phyloP scores from a whole-genome alignment of 2,329 filamentous ascomycete genomes.

The Diaporthe destruens region DNA sequence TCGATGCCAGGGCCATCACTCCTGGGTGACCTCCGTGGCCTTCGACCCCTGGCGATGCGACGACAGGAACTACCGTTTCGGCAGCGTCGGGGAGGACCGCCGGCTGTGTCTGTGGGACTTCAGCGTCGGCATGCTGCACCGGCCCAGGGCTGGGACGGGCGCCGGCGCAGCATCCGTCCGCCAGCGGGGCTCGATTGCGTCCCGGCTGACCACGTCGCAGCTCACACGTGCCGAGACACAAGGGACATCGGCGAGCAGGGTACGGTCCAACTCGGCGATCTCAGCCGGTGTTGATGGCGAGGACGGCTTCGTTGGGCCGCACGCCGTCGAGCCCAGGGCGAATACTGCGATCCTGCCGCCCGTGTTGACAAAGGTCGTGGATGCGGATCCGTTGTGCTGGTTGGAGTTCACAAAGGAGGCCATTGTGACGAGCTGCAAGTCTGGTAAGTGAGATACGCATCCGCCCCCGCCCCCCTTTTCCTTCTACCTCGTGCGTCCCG shows the following conservation, averaged over 20 bases:
- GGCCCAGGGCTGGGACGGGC: conserved; percentile 72
- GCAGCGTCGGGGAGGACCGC: conserved; percentile 95
- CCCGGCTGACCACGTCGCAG: conserved; percentile 57
- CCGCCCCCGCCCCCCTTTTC: no score
- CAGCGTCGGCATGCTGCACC: conserved; percentile 93
- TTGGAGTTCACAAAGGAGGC: conserved; percentile 93
- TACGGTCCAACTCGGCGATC: conserved; percentile 79
- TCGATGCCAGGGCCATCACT: conserved; percentile 93
- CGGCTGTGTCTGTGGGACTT: conserved; percentile 96
- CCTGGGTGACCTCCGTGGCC: conserved; percentile 92
- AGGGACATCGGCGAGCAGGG: conserved; percentile 68
- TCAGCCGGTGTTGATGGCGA: conserved; percentile 58
- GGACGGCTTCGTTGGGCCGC: conserved; percentile 68
- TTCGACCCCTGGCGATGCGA: conserved; percentile 99
- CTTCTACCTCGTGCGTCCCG: neutral
- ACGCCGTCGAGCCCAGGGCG: conserved; percentile 86
- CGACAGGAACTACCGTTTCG: conserved; percentile 93
- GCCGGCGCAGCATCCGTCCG: conserved; percentile 61
- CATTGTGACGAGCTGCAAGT: conserved; percentile 92
- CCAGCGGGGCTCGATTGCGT: conserved; percentile 68
- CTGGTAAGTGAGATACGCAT: conserved; percentile 70
- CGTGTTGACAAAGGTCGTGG: conserved; percentile 88
- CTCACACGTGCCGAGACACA: conserved; percentile 72
- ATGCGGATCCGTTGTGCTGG: conserved; percentile 89
- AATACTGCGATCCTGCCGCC: conserved; percentile 89